A percentile compares a stretch with the other conserved stretches of the same genome.
These are phyloP conservation scores for Antarctomyces pellizariae DNA, from an alignment of 495 filamentous ascomycete genomes.

Conservation along the genomic window DNA sequence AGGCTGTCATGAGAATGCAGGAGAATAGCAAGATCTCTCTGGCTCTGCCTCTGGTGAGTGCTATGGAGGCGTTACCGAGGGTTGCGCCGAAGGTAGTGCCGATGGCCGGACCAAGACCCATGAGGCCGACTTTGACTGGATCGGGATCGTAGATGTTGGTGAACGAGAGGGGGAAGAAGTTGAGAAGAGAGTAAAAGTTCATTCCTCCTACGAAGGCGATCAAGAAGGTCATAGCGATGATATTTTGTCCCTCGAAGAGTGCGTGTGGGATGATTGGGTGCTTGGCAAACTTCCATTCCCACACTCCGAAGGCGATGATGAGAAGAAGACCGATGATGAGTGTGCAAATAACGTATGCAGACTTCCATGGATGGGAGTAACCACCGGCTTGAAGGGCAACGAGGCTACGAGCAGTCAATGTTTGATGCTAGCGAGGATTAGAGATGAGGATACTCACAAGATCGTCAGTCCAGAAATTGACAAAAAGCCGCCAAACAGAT, in stretches of 20 bases:
- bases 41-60: slow-evolving; percentile 10
- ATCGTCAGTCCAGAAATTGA: slow-evolving; percentile 3
- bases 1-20: slow-evolving; percentile 8
- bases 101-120: slow-evolving; percentile 12
- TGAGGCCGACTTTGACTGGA: slow-evolving; percentile 11
- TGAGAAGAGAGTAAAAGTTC: slow-evolving; percentile 14
- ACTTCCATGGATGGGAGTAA: slow-evolving; percentile 8
- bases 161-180: slow-evolving; percentile 16
- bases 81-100: slow-evolving; percentile 11
- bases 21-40: slow-evolving; percentile 10
- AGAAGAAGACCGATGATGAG: slow-evolving; percentile 12
- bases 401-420: too few relatives aligned
- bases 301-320: slow-evolving; percentile 12
- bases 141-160: slow-evolving; percentile 14
- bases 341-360: slow-evolving; percentile 11
- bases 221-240: slow-evolving; percentile 11
- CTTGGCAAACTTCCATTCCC: slow-evolving; percentile 11
- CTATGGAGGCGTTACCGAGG: slow-evolving; percentile 10
- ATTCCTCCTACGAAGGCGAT: slow-evolving; percentile 15
- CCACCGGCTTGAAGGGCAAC: too few relatives aligned
- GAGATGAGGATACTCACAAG: slow-evolving; percentile 1
- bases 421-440: too few relatives aligned
- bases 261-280: slow-evolving; percentile 13
- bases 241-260: slow-evolving; percentile 8
- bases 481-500: slow-evolving; percentile 2